Evolutionary conservation across 179 eudicot species (phyloP), one percentile per base, ranked within the genome.

Genomic region (Drosera spatulata): DNA sequence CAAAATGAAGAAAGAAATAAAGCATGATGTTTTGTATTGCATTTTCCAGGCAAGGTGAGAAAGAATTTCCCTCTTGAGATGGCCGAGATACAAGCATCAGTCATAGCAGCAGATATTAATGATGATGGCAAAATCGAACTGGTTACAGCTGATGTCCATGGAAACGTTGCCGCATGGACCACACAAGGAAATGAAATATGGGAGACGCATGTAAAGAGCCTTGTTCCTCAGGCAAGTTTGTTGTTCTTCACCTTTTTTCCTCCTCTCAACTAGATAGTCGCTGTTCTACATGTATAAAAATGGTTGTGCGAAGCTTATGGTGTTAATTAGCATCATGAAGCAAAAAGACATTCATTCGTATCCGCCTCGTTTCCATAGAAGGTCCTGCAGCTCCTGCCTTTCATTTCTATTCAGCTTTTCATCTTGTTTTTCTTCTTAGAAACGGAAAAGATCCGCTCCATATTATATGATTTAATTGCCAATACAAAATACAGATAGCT

Each of bases 161-260:
- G 98, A 77, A 91, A 88, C 69, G 84, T 91, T 78, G 98, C 87
- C 68, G 98, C 98, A 38, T 91, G 98, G 98, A 91, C 95, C 62
- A 69, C 96, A 61, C 90, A 88, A 62, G 98, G 98, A 61, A 81
- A 82, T 73, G 93, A 85, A 77, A 82, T 91, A 65, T 91, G 98
- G 98, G 98, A 82, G 81, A 50, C 62, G 56, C 95, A 88, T 77
- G 51, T 91, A 13, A 91, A 91, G 75, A 91, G 96, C 79, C 87
- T 86, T 56, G 65, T 88, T 63, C 89, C 98, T 10, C 98, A 88
- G 93, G 96, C 79, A 71, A 62, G 58, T 54, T 22, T 22, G 33
- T 22, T 22, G 33, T 47, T 11, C 56, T 10, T 13, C 13, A 52
- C 41, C 60, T 37, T 9, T 37, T 9, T 56, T 12, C 8, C 14